Conservation (phyloP, 257 asterid species). For the Petunia axillaris region DNA sequence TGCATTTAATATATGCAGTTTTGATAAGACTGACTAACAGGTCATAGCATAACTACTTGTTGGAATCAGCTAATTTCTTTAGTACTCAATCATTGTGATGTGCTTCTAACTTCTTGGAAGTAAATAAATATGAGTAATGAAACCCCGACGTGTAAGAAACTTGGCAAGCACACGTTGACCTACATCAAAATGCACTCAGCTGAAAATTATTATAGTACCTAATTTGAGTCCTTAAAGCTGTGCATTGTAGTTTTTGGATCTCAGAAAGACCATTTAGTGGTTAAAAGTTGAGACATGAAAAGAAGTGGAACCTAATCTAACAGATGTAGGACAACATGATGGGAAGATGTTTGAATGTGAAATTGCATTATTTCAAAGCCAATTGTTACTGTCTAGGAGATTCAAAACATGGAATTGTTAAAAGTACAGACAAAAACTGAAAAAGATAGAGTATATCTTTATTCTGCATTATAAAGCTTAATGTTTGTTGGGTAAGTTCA, state of each 20-base stretch:
- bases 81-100: conserved; percentile 28
- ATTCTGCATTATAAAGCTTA: conserved; percentile 36
- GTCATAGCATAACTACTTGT: neutral
- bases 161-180: conserved; percentile 26
- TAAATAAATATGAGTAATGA: neutral
- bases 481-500: conserved; percentile 40
- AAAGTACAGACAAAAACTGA: conserved; percentile 23
- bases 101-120: conserved; percentile 20
- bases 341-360: neutral
- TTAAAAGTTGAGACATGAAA: conserved; percentile 37
- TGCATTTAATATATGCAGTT: neutral
- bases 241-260: conserved; percentile 37
- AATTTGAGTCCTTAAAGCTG: neutral
- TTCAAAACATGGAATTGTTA: conserved; percentile 31
- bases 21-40: conserved; percentile 23
- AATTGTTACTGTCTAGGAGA: conserved; percentile 23
- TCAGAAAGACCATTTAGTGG: conserved; percentile 18
- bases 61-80: neutral
- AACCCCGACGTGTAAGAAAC: conserved; percentile 15
- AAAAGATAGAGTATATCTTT: conserved; percentile 33
- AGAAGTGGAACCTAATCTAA: conserved; percentile 27
- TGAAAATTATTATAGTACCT: neutral
- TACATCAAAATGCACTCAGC: conserved; percentile 33
- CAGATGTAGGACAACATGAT: conserved; percentile 18
- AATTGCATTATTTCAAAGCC: conserved; percentile 30